phyloP scores from a whole-genome alignment of 2,329 filamentous ascomycete genomes.

The Talaromyces sp. region DNA sequence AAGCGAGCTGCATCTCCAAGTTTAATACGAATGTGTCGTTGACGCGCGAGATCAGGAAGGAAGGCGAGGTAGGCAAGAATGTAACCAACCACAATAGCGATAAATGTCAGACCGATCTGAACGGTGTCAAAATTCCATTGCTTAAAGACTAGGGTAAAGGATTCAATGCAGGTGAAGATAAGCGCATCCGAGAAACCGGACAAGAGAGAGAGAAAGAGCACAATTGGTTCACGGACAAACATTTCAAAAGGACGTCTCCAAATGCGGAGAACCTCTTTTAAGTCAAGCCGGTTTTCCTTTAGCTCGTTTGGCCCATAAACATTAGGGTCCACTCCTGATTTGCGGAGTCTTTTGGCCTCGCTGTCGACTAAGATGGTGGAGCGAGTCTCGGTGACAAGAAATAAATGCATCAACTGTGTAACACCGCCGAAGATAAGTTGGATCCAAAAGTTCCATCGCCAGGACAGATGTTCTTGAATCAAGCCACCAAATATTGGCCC shows the following conservation, averaged over 20 bases:
- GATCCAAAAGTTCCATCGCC: slow-evolving; percentile 61
- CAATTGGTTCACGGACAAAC: slow-evolving; percentile 62
- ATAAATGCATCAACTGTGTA: slow-evolving; percentile 49
- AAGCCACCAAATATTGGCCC: slow-evolving; percentile 51
- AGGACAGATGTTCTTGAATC: slow-evolving; percentile 43
- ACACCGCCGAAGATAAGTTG: slow-evolving; percentile 54
- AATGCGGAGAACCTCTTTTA: slow-evolving; percentile 52
- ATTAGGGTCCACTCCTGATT: slow-evolving; percentile 49
- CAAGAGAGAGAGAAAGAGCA: slow-evolving; percentile 57
- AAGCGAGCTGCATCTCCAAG: slow-evolving; percentile 46
- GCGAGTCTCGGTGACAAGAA: slow-evolving; percentile 51
- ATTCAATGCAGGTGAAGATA: slow-evolving; percentile 65
- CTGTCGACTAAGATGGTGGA: slow-evolving; percentile 54
- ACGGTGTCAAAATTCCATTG: slow-evolving; percentile 55
- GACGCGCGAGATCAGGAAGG: slow-evolving; percentile 48
- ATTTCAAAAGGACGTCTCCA: slow-evolving; percentile 60
- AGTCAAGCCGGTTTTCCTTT: slow-evolving; percentile 51
- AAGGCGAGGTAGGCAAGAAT: slow-evolving; percentile 53
- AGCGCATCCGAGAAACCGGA: slow-evolving; percentile 61
- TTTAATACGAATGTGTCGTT: slow-evolving; percentile 34
- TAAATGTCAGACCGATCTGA: slow-evolving; percentile 48
- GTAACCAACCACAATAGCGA: slow-evolving; percentile 53
- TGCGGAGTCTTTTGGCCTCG: slow-evolving; percentile 53
- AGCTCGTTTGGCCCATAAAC: slow-evolving; percentile 71
- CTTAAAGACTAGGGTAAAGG: slow-evolving; percentile 55